Evolutionary conservation across 805 yeast genomes (phyloP), one percentile per base, ranked within the genome.

Genomic region (Wickerhamomyces canadensis): DNA sequence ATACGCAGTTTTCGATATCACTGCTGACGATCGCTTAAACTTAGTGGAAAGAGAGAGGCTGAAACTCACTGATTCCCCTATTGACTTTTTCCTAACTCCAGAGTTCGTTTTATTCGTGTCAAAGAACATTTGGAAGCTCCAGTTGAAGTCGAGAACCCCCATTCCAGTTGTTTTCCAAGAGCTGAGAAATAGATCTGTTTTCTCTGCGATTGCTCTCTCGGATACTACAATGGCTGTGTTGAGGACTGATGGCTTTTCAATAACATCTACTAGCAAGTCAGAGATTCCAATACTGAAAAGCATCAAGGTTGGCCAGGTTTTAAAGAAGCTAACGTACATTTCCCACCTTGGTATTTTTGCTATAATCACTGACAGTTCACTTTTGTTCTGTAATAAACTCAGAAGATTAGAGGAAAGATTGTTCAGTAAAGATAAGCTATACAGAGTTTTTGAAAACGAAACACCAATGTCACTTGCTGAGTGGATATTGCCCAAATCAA

Each of bases 241-340:
- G 7, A 45, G 67, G 14, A 63, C 57, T 26, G 66, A 61, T 41
- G 67, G 67, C 0, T 49, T 64, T 13, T 51, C 55, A 30, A 41
- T 54, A 3, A 19, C 57, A 0, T 42, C 41, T 14, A 36, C 58
- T 5, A 42, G 56, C 0, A 38, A 40, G 1, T 5, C 31, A 10
- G 8, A 35, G 1, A 41, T 33, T 13, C 44, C 58, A 16, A 45
- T 49, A 15, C 21, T 56, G 4, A 57, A 51, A 18, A 51, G 49
- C 8, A 35, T 59, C 4, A 44, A 42, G 15, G 38, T 62, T 5
- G 57, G 55, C 0, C 35, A 33, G 17, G 44, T 58, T 1, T 58
- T 64, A 3, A 42, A 53, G 37, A 52, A 51, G 29, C 3, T 63
- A 22, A 41, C 48, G 19, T 60, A 57, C 33, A 40, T 56, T 27